A percentile compares a stretch with the other conserved stretches of the same genome.
phyloP scores from a whole-genome alignment of 1,284 basidiomycete genomes.

The Gastroboletus turbinatus region DNA sequence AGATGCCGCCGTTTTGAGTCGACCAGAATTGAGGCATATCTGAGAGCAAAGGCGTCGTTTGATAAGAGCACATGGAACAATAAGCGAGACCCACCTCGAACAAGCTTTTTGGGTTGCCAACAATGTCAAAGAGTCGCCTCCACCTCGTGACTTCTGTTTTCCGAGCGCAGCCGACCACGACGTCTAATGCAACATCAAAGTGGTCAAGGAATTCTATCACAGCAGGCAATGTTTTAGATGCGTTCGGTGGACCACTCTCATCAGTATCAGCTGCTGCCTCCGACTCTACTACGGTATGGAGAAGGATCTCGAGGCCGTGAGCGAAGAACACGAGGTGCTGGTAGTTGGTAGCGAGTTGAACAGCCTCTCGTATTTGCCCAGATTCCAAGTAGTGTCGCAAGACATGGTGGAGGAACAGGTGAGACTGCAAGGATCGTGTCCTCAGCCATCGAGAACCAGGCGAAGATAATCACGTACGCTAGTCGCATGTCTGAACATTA shows the following conservation, averaged over 20 bases:
- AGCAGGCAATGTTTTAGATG: conserved; percentile 49
- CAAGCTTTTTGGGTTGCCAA: conserved; percentile 87
- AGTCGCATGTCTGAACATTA: conserved; percentile 89
- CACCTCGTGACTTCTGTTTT: conserved; percentile 96
- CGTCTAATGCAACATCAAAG: conserved; percentile 87
- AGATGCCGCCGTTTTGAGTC: conserved; percentile 87
- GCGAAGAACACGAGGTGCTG: conserved; percentile 89
- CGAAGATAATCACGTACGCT: conserved; percentile 54
- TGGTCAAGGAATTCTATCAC: conserved; percentile 93
- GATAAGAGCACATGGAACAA: not conserved
- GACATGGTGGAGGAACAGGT: conserved; percentile 93
- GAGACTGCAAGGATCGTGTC: conserved; percentile 58
- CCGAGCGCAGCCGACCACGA: conserved; percentile 93
- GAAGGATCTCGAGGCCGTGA: conserved; percentile 90
- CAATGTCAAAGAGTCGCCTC: conserved; percentile 85
- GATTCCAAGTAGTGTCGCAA: conserved; percentile 81
- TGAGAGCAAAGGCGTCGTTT: conserved; percentile 30
- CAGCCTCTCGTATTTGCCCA: conserved; percentile 74
- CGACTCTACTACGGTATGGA: conserved; percentile 94
- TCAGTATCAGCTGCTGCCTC: conserved; percentile 50
- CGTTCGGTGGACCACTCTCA: conserved; percentile 30
- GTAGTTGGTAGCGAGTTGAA: conserved; percentile 86
- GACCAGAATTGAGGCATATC: conserved; percentile 75
- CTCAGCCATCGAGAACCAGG: not conserved
- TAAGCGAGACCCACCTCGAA: conserved; percentile 67